phyloP scores from a whole-genome alignment of 2,329 filamentous ascomycete species.

The Helotiales sp. region DNA sequence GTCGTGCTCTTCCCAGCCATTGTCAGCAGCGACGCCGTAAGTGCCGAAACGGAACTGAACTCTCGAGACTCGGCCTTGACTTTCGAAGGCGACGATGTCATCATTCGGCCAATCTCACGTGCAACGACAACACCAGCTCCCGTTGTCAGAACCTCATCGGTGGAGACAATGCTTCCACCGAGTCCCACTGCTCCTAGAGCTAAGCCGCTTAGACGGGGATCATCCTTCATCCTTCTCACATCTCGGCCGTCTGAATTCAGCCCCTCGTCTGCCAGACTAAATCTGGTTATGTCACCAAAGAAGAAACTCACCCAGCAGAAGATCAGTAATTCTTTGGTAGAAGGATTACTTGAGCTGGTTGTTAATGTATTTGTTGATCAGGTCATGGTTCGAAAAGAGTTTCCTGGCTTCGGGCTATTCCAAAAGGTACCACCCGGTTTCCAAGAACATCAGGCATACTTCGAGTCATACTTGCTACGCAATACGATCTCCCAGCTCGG shows the following conservation, averaged over 20 bases:
- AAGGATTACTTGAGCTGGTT: conserved; percentile 75
- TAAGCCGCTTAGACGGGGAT: conserved; percentile 72
- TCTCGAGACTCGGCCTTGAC: conserved; percentile 78
- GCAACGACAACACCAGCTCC: conserved; percentile 63
- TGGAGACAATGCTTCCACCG: conserved; percentile 49
- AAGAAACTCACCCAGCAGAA: conserved; percentile 50
- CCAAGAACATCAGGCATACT: conserved; percentile 91
- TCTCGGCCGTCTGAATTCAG: conserved; percentile 61
- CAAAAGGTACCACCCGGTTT: conserved; percentile 89
- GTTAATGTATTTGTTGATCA: conserved; percentile 84
- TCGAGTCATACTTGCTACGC: conserved; percentile 84
- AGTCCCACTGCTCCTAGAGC: conserved; percentile 47
- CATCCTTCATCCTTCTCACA: conserved; percentile 88
- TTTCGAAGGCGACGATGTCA: conserved; percentile 83
- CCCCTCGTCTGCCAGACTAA: conserved; percentile 62
- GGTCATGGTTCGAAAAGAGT: conserved; percentile 83
- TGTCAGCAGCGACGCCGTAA: conserved; percentile 81
- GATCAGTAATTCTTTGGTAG: conserved; percentile 69
- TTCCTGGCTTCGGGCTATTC: conserved; percentile 82
- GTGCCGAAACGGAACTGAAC: conserved; percentile 82
- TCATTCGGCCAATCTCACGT: conserved; percentile 58
- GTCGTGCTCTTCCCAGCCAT: conserved; percentile 83
- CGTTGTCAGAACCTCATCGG: conserved; percentile 72
- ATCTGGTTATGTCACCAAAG: conserved; percentile 60
- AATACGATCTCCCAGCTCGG: conserved; percentile 72